Evolutionary conservation across 129 eudicot species (phyloP).

Genomic region (Oenanthe sinensis): DNA sequence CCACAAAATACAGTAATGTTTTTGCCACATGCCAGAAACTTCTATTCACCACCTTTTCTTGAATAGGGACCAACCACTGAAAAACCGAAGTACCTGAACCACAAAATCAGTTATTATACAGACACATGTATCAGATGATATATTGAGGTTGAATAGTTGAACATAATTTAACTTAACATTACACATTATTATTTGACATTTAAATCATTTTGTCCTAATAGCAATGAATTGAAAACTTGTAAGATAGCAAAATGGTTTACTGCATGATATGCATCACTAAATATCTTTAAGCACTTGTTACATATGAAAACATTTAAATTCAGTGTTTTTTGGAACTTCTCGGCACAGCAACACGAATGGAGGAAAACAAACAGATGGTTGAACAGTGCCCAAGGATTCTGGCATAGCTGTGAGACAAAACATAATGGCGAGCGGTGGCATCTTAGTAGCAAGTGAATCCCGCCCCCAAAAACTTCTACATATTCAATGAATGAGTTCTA

Average conservation of each 20-base stretch:
- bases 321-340: background rate
- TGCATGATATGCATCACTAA: background rate
- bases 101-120: conserved; percentile 4
- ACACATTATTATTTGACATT: background rate
- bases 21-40: conserved; percentile 40
- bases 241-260: background rate
- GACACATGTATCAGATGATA: background rate
- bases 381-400: background rate
- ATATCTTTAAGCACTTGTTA: background rate
- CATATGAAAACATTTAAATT: background rate
- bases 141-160: background rate
- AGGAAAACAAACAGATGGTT: background rate
- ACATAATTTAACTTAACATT: background rate
- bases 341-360: background rate
- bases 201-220: background rate
- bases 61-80: conserved; percentile 35
- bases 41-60: conserved; percentile 45
- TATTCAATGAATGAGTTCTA: background rate
- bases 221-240: background rate
- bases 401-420: background rate
- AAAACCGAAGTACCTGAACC: conserved; percentile 31
- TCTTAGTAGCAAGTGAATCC: background rate
- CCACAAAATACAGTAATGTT: conserved; percentile 30
- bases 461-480: background rate
- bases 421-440: background rate